Evolutionary conservation across 176 grass and related monocot genomes (phyloP).

Genomic region (Dactylis glomerata): DNA sequence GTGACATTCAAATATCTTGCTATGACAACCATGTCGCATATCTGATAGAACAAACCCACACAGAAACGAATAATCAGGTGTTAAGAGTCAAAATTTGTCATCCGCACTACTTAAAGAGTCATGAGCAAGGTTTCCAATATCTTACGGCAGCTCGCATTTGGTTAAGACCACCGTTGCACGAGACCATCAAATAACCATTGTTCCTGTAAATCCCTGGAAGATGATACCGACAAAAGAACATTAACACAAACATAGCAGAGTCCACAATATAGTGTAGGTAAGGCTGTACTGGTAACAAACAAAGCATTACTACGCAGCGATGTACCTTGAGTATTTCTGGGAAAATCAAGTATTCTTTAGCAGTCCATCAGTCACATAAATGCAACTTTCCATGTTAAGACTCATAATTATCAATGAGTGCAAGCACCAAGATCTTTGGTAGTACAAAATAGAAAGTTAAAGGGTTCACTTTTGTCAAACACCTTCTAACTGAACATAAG

Average conservation of each 20-base stretch:
- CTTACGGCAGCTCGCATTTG: constrained; percentile 96
- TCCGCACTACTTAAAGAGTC: background rate
- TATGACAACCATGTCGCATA: constrained; percentile 97
- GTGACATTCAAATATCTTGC: constrained; percentile 94
- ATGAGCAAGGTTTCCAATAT: background rate
- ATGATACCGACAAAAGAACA: background rate
- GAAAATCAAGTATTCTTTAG: background rate
- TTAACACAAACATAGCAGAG: constrained; percentile 3
- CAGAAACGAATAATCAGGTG: background rate
- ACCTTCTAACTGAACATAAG: background rate
- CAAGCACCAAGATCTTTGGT: background rate
- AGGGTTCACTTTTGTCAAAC: background rate
- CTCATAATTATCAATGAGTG: background rate
- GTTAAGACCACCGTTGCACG: constrained; percentile 96
- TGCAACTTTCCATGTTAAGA: background rate
- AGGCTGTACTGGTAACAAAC: background rate
- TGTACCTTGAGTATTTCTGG: background rate
- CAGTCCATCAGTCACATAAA: background rate
- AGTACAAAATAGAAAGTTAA: too few relatives aligned
- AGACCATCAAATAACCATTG: constrained; percentile 95
- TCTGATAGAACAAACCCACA: constrained; percentile 44
- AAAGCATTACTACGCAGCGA: background rate
- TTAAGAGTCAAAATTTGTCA: constrained; percentile 7
- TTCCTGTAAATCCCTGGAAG: constrained; percentile 78
- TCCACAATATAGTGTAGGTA: background rate